phyloP scores from a whole-genome alignment of 345 rosid species.

The Anacardium occidentale region DNA sequence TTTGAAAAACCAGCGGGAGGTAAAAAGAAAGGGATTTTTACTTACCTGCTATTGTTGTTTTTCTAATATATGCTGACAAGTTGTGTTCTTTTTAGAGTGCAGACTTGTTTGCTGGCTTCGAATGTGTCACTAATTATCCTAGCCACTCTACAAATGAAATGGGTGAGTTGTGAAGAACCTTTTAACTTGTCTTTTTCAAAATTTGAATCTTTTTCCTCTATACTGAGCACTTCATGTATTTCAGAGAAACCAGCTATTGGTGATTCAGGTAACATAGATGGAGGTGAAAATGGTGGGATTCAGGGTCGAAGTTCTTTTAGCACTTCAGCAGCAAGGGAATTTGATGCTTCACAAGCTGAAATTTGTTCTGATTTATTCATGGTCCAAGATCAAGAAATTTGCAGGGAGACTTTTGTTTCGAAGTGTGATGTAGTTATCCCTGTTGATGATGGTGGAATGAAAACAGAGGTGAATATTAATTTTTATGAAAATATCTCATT shows the following conservation, averaged over 20 bases:
- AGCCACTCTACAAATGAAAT: constrained; percentile 18
- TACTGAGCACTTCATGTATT: constrained; percentile 3
- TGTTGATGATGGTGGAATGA: constrained; percentile 20
- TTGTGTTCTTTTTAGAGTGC: constrained; percentile 30
- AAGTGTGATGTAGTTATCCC: constrained; percentile 20
- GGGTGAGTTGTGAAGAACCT: constrained; percentile 19
- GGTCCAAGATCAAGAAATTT: constrained; percentile 14
- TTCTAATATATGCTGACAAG: neutral
- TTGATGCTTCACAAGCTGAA: constrained; percentile 10
- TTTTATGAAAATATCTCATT: neutral
- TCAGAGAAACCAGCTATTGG: constrained; percentile 22
- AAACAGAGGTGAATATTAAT: constrained; percentile 35
- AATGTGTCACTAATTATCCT: constrained; percentile 22
- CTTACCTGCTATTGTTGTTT: neutral
- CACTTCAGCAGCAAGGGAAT: constrained; percentile 8
- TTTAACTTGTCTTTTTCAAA: constrained; percentile 4
- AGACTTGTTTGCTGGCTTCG: constrained; percentile 32
- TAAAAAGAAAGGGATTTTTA: neutral
- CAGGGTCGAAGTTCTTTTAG: constrained; percentile 12
- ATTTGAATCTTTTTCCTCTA: neutral
- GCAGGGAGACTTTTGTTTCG: constrained; percentile 12
- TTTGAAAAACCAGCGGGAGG: constrained; percentile 29
- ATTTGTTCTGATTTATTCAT: constrained; percentile 16
- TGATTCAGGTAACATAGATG: neutral
- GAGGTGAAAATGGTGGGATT: constrained; percentile 2